Evolutionary conservation across 192 early-diverging fungal species (phyloP), one percentile per base, ranked within the genome.

Genomic region (Chytriomyces sp.): DNA sequence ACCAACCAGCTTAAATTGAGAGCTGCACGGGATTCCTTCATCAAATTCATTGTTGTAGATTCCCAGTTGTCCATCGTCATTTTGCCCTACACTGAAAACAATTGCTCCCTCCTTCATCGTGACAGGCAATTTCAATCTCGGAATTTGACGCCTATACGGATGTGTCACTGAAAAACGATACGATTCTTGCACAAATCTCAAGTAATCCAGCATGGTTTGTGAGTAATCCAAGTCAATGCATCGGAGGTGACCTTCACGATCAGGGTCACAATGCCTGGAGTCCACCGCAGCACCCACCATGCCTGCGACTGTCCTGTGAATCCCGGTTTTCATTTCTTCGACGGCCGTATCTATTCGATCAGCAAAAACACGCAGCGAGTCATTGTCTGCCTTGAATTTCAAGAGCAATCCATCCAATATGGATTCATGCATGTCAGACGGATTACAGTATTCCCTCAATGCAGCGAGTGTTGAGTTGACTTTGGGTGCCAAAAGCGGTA

Each of bases 21-120:
- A n/a, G 2, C 62, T 70, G 36, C 73, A 75, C 7, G 68, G 68
- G 30, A 70, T 70, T 25, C 68, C 68, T 4, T 39, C 68, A 5
- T 67, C 55, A 33, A 39, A 5, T 65, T 64, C 60, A 38, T 52
- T 38, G 31, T 59, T 63, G 52, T 39, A 55, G 10, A 64, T 58
- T 34, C 70, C 76, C 12, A 73, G 39, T 52, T 77, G 70, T 12
- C 76, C 76, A 41, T 77, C 76, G 44, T 77, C 70, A 28, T 77
- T 77, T 70, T 68, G 53, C 5, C 64, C 68, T 41, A 14, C 56
- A 58, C 56, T 58, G 56, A 58, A 3, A 58, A 58, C 2, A 58
- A 32, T 12, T 58, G n/a, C n/a, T n/a, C n/a, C n/a, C 31, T 1
- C 1, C 3, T 14, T 0, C 19, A 30, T 58, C 0, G 1, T 49